phyloP scores from a whole-genome alignment of 2,329 filamentous ascomycete genomes.

The Fonsecaea pedrosoi region DNA sequence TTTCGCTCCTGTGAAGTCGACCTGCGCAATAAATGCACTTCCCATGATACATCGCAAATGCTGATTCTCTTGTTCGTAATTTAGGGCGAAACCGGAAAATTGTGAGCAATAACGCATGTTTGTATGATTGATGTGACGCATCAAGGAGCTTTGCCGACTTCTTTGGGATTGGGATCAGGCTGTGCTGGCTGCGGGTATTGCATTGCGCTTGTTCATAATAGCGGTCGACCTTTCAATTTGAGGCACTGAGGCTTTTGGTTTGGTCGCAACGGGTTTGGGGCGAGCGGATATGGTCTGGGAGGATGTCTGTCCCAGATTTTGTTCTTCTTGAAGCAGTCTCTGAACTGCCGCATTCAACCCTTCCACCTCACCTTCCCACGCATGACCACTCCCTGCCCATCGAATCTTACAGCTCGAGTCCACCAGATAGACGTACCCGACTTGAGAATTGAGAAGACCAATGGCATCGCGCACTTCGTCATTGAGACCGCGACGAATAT shows the following conservation, averaged over 20 bases:
- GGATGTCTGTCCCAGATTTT: conserved; percentile 22
- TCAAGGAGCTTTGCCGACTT: conserved; percentile 1
- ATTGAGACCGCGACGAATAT: conserved; percentile 56
- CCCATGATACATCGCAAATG: background rate
- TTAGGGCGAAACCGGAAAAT: conserved; percentile 32
- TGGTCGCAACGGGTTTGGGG: conserved; percentile 11
- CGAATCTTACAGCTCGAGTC: conserved; percentile 87
- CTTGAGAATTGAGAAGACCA: conserved; percentile 82
- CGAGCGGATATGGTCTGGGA: conserved; percentile 22
- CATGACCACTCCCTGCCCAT: conserved; percentile 79
- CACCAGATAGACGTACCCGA: conserved; percentile 91
- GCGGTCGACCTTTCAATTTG: conserved; percentile 8
- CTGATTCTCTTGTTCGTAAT: conserved; percentile 12
- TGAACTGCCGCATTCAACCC: conserved; percentile 51
- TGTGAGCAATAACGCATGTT: conserved; percentile 27
- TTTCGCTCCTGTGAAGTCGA: background rate
- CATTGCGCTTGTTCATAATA: background rate
- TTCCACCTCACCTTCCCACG: conserved; percentile 50
- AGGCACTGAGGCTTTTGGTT: conserved; percentile 8
- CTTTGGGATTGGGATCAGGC: conserved; percentile 10
- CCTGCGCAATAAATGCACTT: background rate
- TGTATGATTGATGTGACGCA: background rate
- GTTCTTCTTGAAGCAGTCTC: conserved; percentile 54
- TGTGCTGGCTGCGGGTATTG: conserved; percentile 13
- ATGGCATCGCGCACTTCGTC: conserved; percentile 65